Conservation (phyloP, 2,329 filamentous ascomycete genomes). For the Sporothrix brasiliensis region DNA sequence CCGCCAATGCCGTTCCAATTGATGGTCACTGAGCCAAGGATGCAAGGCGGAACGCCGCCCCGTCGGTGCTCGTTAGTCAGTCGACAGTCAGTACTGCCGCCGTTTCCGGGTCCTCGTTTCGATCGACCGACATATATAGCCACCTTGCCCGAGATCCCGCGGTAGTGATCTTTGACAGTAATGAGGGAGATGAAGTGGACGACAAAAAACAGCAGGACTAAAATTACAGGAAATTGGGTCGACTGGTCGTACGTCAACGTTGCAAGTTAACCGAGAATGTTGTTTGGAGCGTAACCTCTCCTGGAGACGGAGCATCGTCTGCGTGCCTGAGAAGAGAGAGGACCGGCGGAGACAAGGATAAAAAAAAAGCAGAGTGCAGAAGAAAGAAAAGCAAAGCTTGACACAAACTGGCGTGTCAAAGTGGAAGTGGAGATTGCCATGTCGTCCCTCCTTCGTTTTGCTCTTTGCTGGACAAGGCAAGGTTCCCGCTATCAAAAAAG, state of each 20-base stretch:
- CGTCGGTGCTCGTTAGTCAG: too few species aligned
- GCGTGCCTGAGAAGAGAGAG: not conserved
- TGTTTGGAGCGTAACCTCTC: constrained; percentile 13
- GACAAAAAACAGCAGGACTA: too few species aligned
- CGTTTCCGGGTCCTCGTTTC: not conserved
- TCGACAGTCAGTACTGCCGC: not conserved
- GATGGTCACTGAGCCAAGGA: not conserved
- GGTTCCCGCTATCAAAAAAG: not conserved
- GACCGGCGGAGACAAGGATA: not conserved
- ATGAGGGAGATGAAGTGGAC: too few species aligned
- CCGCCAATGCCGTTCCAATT: not conserved
- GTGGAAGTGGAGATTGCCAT: not conserved
- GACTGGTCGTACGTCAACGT: not conserved
- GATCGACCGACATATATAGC: not conserved
- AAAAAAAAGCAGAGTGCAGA: not conserved
- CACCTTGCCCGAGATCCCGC: not conserved
- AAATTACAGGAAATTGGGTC: not conserved
- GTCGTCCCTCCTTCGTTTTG: too few species aligned
- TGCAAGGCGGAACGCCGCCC: too few species aligned
- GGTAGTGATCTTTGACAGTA: not conserved
- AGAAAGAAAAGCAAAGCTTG: constrained; percentile 4
- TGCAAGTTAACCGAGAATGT: not conserved
- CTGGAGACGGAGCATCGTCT: not conserved
- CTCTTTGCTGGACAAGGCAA: not conserved
- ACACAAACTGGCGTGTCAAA: constrained; percentile 30